phyloP scores from a whole-genome alignment of 441 rosid genomes.

The Eruca vesicaria region DNA sequence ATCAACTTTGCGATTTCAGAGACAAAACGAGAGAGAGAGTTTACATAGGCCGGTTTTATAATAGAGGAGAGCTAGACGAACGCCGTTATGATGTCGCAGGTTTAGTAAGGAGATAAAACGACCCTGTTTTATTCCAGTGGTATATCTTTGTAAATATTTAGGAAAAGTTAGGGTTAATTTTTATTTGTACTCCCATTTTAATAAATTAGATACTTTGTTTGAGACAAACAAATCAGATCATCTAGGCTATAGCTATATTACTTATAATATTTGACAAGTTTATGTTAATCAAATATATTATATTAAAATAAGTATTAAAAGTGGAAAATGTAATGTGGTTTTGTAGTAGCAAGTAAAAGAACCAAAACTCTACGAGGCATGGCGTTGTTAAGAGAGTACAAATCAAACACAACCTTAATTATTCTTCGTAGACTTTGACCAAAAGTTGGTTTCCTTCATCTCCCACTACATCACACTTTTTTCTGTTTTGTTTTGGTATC shows the following conservation, averaged over 20 bases:
- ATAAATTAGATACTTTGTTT: no score
- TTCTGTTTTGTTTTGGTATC: conserved; percentile 15
- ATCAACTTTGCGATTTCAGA: neutral
- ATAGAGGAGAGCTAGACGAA: conserved; percentile 77
- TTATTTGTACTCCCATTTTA: neutral
- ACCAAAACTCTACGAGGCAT: no score
- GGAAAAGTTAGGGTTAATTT: neutral
- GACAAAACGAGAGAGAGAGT: neutral
- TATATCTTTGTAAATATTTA: neutral
- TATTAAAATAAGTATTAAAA: no score
- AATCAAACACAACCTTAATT: neutral
- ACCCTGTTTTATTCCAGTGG: neutral
- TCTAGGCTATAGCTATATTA: no score
- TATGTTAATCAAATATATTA: no score
- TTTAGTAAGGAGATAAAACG: neutral
- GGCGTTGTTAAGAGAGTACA: no score
- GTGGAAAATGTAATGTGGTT: no score
- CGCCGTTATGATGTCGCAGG: conserved; percentile 56
- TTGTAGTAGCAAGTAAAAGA: no score
- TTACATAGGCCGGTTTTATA: conserved; percentile 79
- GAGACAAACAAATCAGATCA: no score
- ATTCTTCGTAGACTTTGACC: conserved; percentile 8
- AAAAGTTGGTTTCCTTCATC: neutral
- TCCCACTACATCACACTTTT: conserved; percentile 23
- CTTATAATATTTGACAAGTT: no score